Evolutionary conservation across 2,329 filamentous ascomycete species (phyloP).

Genomic region (Botryotinia convoluta): DNA sequence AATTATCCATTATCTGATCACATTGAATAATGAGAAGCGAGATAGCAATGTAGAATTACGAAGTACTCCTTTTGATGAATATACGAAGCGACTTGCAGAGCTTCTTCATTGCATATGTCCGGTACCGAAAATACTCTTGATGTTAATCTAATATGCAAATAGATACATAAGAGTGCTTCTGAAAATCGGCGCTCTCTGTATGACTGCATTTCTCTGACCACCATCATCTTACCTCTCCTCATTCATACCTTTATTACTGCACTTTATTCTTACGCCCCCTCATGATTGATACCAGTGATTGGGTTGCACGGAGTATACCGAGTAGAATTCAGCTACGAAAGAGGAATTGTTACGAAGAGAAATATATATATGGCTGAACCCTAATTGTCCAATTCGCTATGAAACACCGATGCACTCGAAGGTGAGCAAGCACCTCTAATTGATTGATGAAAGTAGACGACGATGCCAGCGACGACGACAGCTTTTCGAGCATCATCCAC

Average conservation of each 20-base stretch:
- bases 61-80: not conserved
- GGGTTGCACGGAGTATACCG: constrained; percentile 7
- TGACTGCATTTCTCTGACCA: constrained; percentile 19
- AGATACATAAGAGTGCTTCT: not conserved
- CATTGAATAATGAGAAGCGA: not conserved
- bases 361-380: not conserved
- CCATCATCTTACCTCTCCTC: constrained; percentile 8
- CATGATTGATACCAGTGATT: not conserved
- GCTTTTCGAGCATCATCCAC: not conserved
- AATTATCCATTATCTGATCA: not conserved
- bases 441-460: not conserved
- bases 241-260: not conserved
- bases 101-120: not conserved
- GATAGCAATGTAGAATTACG: not conserved
- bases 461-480: not conserved
- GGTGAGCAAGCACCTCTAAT: not conserved
- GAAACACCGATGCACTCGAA: not conserved
- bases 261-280: constrained; percentile 3
- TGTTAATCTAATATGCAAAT: not conserved
- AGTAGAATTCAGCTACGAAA: not conserved
- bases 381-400: constrained; percentile 10
- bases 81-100: not conserved
- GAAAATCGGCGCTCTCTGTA: not conserved
- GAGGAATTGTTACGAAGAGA: not conserved
- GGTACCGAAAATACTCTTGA: not conserved